Conservation (phyloP, 2,329 filamentous ascomycete genomes). For the Juglanconis oblonga region DNA sequence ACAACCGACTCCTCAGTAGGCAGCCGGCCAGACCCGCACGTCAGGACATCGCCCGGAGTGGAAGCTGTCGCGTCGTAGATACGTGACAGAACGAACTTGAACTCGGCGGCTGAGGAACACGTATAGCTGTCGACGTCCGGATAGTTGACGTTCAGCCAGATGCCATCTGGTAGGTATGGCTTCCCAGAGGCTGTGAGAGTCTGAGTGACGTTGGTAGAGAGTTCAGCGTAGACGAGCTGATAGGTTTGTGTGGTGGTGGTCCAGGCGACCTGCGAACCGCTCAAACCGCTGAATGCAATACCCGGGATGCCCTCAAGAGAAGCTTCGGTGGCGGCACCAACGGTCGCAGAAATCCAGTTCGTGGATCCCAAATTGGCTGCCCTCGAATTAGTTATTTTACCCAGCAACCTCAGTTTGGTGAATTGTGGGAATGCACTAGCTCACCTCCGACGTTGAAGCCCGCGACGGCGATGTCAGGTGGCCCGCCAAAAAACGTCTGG, state of each 20-base stretch:
- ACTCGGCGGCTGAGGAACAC: conserved; percentile 51
- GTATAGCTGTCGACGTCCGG: conserved; percentile 42
- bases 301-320: conserved; percentile 56
- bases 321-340: conserved; percentile 62
- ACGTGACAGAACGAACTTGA: conserved; percentile 62
- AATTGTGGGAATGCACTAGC: background rate
- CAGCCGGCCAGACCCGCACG: conserved; percentile 52
- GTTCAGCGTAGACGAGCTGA: conserved; percentile 55
- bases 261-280: conserved; percentile 7
- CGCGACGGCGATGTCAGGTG: conserved; percentile 60
- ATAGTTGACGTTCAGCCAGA: conserved; percentile 70
- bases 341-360: conserved; percentile 62
- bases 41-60: conserved; percentile 47
- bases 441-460: conserved; percentile 55
- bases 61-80: conserved; percentile 45
- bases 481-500: conserved; percentile 49
- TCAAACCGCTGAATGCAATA: conserved; percentile 61
- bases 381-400: background rate
- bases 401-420: background rate
- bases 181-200: conserved; percentile 52
- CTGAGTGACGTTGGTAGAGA: conserved; percentile 57
- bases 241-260: conserved; percentile 44
- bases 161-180: conserved; percentile 60
- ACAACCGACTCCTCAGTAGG: conserved; percentile 58
- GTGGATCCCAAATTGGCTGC: conserved; percentile 51